phyloP scores from a whole-genome alignment of 495 filamentous ascomycete species.

The Sporormia fimetaria region DNA sequence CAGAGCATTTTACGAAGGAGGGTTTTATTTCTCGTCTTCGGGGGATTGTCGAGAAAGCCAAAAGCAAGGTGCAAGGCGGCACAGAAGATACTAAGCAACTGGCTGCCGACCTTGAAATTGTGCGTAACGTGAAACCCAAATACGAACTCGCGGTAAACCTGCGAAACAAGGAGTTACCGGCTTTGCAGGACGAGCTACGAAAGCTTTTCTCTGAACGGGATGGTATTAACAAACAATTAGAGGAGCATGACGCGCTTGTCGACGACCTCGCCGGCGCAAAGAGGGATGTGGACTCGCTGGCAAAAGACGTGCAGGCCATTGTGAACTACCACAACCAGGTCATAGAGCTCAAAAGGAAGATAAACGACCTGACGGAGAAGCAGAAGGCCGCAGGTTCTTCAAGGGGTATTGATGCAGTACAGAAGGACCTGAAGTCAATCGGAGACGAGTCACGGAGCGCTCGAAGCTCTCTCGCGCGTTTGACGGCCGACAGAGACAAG shows the following conservation, averaged over 20 bases:
- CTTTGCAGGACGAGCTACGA: constrained; percentile 49
- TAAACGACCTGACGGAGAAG: constrained; percentile 57
- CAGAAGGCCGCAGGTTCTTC: constrained; percentile 52
- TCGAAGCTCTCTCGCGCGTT: constrained; percentile 49
- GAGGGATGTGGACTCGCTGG: constrained; percentile 62
- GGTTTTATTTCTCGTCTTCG: constrained; percentile 32
- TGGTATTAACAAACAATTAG: constrained; percentile 51
- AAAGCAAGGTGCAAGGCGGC: constrained; percentile 11
- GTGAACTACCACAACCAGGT: constrained; percentile 60
- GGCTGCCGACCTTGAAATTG: constrained; percentile 41
- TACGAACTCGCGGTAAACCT: constrained; percentile 67
- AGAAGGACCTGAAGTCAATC: constrained; percentile 55
- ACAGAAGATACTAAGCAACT: constrained; percentile 44
- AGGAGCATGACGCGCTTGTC: constrained; percentile 61
- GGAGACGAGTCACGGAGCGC: constrained; percentile 54
- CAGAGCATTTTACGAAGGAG: constrained; percentile 24
- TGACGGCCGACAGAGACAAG: constrained; percentile 59
- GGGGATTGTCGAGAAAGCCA: constrained; percentile 43
- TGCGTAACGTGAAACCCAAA: constrained; percentile 37
- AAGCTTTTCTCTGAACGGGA: constrained; percentile 44
- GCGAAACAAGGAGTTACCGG: constrained; percentile 57
- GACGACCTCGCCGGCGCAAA: constrained; percentile 51
- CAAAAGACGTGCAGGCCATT: constrained; percentile 66
- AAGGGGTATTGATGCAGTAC: constrained; percentile 71
- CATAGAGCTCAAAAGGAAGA: constrained; percentile 52